Evolutionary conservation across 192 early-diverging fungal species (phyloP), one percentile per base, ranked within the genome.

Genomic region (Coemansia sp.): DNA sequence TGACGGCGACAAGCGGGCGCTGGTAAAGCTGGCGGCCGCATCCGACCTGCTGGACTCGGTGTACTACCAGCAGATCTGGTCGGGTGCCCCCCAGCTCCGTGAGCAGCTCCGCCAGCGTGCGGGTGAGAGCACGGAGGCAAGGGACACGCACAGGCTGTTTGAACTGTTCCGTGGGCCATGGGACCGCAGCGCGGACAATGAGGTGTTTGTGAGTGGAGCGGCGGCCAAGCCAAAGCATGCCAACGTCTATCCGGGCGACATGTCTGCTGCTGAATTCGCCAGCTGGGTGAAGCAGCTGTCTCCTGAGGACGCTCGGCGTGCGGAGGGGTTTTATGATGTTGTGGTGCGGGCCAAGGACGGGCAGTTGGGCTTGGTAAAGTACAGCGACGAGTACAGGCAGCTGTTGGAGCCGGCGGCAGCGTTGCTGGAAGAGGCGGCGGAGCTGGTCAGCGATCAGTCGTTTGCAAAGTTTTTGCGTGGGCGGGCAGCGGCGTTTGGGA

Each of bases 221-320:
- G 69, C 66, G 3, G 38, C 41, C 3, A 66, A 66, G 21, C 86
- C 86, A 17, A 63, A 63, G 28, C 71, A 72, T 2, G 84, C 70
- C 34, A 85, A 85, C 46, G 84, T 80, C 50, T 88, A 88, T 45
- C 85, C 85, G 2, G 84, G 83, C 21, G 80, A 82, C 20, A 85
- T 88, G 75, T 79, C 70, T 27, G 62, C 65, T 19, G 67, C 67
- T 14, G 82, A 88, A 54, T 88, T 83, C 38, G 44, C 72, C 18
- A 38, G 44, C 11, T 88, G 82, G 82, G 40, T 77, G 5, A 34
- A 33, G 4, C 64, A 75, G 14, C 63, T 88, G 29, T 31, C 38
- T 13, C 29, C 64, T 6, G 60, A 60, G 3, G 78, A 80, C 11
- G 47, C 51, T 20, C 51, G 56, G 27, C 51, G 75, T 11, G 86